Base-by-base conservation (phyloP, 495 filamentous ascomycete genomes). In the Mytilinidion resinicola region DNA sequence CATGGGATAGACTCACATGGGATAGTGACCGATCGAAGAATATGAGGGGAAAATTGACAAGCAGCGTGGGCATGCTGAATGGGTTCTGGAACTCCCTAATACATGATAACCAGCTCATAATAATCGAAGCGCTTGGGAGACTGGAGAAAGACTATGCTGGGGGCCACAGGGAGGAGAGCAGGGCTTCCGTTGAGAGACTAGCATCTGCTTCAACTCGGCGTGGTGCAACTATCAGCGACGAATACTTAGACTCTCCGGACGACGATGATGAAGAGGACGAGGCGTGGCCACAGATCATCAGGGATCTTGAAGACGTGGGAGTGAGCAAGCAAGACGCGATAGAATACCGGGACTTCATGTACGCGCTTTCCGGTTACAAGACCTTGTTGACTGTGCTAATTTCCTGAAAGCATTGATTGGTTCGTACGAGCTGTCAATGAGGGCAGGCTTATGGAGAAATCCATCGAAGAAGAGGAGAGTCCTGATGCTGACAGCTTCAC, bases 281-380 rank as follows among this genome's bases (percentile, higher is more conserved):
- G 9, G 56, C 57, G 20, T 64, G 61, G 61, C 39, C 52, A 17
- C 44, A 55, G 34, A 64, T 64, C 38, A 56, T 66, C 35, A 43
- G 59, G 14, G 64, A 66, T 39, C 50, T 66, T 3, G 64, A 66
- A 57, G 64, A 66, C 39, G 50, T 66, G 34, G 64, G 64, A 11
- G 55, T 66, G 9, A 56, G 56, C 8, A 11, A 51, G 21, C 46
- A 53, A 42, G 48, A 55, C 34, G 59, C 51, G 15, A 11, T 39
- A 11, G 37, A 63, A 15, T 60, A 60, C 34, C 51, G 64, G 21
- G 49, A 62, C 34, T 61, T 66, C 48, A 66, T 66, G 25, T 30
- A 30, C 3, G 25, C 6, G 2, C 6, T 3, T 30, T 2, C 6
- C 6, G 2, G 25, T 6, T 30, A 30, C 25, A 30, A 30, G 3